These are phyloP conservation scores for Hyaloscypha hepaticicola DNA, from an alignment of 495 filamentous ascomycete genomes.

Conservation along the genomic window DNA sequence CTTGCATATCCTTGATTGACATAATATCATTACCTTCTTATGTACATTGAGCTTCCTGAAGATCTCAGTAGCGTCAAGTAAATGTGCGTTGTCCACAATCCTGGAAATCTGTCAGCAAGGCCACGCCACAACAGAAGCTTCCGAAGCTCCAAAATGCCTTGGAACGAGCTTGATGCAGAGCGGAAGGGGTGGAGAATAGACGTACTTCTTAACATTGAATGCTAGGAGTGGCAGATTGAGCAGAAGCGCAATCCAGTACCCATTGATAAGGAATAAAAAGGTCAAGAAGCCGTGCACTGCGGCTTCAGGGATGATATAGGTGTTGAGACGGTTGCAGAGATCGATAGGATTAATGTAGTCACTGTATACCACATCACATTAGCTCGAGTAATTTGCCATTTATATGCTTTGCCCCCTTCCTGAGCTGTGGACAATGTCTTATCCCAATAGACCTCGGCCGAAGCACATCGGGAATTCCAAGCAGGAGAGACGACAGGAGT, in stretches of 20 bases:
- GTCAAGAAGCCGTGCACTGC: slow-evolving; percentile 95
- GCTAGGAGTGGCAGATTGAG: slow-evolving; percentile 90
- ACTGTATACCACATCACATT: slow-evolving; percentile 46
- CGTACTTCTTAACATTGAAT: slow-evolving; percentile 97
- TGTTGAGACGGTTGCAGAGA: slow-evolving; percentile 99
- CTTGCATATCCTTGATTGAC: background rate
- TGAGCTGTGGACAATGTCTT: background rate
- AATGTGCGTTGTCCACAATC: slow-evolving; percentile 94
- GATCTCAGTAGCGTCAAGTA: slow-evolving; percentile 97
- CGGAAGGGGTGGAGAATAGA: slow-evolving; percentile 4
- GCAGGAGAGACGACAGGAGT: background rate
- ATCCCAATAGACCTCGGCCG: background rate
- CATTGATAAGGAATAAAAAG: slow-evolving; percentile 93
- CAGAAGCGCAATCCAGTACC: slow-evolving; percentile 93
- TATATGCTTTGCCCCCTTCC: background rate
- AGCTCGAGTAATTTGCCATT: slow-evolving; percentile 15
- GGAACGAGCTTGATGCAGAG: background rate
- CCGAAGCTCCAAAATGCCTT: background rate
- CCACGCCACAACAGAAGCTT: background rate
- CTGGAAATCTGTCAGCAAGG: slow-evolving; percentile 48
- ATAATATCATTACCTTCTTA: slow-evolving; percentile 76
- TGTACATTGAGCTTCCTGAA: slow-evolving; percentile 99
- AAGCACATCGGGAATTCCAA: background rate
- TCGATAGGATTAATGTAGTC: slow-evolving; percentile 99
- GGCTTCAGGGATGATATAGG: slow-evolving; percentile 98